phyloP scores from a whole-genome alignment of 2,329 filamentous ascomycete species.

The Dactylellina cionopaga region DNA sequence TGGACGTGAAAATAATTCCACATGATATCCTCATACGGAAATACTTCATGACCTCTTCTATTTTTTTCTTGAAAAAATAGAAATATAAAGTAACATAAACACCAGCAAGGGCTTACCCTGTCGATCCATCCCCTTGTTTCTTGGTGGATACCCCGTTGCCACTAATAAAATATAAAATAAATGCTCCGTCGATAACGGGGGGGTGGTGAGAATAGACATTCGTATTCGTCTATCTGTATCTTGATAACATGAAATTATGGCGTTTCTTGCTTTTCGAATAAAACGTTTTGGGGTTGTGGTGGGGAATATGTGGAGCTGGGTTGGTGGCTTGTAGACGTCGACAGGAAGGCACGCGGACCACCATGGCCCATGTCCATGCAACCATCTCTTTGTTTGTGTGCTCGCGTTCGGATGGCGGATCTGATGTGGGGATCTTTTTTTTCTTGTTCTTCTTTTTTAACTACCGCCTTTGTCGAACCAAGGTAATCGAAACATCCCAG shows the following conservation, averaged over 20 bases:
- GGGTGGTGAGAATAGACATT: neutral
- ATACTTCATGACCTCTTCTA: conserved; percentile 45
- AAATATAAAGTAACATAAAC: conserved; percentile 7
- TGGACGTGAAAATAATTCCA: conserved; percentile 28
- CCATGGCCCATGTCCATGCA: conserved; percentile 39
- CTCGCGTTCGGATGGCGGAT: conserved; percentile 27
- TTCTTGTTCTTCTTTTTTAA: neutral
- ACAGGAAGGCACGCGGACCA: conserved; percentile 36
- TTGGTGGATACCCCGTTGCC: conserved; percentile 6
- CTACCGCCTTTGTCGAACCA: no score
- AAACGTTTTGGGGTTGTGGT: conserved; percentile 3
- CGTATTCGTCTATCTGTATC: conserved; percentile 26
- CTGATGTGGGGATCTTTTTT: neutral
- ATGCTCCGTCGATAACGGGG: conserved; percentile 33
- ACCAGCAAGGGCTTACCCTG: neutral
- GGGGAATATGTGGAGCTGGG: conserved; percentile 26
- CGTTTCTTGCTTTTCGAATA: conserved; percentile 12
- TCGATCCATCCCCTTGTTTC: conserved; percentile 3
- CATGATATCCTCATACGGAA: conserved; percentile 53
- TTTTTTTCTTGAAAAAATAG: conserved; percentile 5
- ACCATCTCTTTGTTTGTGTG: conserved; percentile 3
- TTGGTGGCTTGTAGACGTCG: conserved; percentile 40
- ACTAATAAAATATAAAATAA: conserved; percentile 25
- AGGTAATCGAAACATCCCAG: no score
- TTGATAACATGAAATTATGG: neutral